phyloP scores from a whole-genome alignment of 1,284 basidiomycete species.

The Trichosporon faecale region DNA sequence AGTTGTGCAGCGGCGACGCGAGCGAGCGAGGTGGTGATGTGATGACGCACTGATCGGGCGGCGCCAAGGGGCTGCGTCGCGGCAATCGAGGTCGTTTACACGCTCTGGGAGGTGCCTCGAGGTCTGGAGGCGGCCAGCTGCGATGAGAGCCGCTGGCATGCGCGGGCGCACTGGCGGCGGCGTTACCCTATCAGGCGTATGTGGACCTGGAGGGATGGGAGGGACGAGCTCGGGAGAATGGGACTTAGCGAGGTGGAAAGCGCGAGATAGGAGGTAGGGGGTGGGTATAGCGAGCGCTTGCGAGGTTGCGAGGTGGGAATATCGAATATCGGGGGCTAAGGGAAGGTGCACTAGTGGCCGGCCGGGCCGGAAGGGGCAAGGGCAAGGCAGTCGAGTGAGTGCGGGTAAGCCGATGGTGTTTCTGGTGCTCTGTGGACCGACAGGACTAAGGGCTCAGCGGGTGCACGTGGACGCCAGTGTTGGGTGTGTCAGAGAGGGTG shows the following conservation, averaged over 20 bases:
- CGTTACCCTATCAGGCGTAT: neutral
- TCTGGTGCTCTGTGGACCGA: neutral
- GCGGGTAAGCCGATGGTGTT: neutral
- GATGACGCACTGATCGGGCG: neutral
- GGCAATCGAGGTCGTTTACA: neutral
- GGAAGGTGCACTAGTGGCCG: neutral
- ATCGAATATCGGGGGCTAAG: neutral
- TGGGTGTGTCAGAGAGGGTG: no score
- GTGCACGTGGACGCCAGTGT: neutral
- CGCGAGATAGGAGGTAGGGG: neutral
- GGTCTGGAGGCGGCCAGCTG: no score
- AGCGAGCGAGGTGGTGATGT: neutral
- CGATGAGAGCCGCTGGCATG: no score
- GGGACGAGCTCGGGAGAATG: conserved; percentile 4
- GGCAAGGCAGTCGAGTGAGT: neutral
- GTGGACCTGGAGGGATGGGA: neutral
- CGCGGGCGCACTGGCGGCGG: neutral
- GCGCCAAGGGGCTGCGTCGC: neutral
- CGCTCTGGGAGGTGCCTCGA: no score
- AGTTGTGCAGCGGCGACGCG: neutral
- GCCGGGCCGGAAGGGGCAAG: neutral
- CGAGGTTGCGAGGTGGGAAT: neutral
- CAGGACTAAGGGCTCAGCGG: neutral
- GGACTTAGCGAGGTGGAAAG: neutral
- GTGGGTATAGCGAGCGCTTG: neutral